Evolutionary conservation across 2,329 filamentous ascomycete species (phyloP).

Genomic region (Penicillium sclerotigenum): DNA sequence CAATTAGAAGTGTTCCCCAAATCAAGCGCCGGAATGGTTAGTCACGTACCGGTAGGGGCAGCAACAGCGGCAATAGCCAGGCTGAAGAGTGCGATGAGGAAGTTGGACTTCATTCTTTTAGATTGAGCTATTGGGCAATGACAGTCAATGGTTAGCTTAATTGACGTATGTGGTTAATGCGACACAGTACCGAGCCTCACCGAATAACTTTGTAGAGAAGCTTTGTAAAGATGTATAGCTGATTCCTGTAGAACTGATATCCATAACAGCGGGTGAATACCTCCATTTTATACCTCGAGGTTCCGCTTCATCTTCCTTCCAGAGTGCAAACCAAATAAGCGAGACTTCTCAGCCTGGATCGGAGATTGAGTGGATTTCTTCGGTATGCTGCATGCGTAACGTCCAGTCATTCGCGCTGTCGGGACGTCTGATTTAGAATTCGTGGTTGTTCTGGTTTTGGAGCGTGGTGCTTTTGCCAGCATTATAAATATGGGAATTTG

Average conservation of each 20-base stretch:
- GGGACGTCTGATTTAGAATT: neutral
- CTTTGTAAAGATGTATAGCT: neutral
- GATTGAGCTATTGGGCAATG: neutral
- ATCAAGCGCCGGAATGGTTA: no score
- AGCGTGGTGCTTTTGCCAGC: neutral
- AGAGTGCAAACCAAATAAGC: neutral
- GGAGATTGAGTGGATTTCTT: neutral
- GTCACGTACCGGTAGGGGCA: neutral
- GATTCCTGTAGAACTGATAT: neutral
- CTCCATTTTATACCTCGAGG: neutral
- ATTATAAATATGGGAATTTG: neutral
- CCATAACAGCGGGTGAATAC: neutral
- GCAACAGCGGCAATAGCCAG: constrained; percentile 4
- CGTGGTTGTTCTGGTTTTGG: neutral
- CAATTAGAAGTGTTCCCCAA: neutral
- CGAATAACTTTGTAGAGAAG: neutral
- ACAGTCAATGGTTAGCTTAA: neutral
- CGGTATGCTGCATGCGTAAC: neutral
- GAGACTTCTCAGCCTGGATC: neutral
- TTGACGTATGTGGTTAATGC: neutral
- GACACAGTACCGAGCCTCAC: neutral
- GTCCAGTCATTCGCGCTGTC: neutral
- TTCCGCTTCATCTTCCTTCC: neutral
- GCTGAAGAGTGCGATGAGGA: constrained; percentile 2
- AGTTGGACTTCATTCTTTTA: constrained; percentile 2